Conservation (phyloP, 1,139 yeast genomes). For the Suhomyces yuchorum region DNA sequence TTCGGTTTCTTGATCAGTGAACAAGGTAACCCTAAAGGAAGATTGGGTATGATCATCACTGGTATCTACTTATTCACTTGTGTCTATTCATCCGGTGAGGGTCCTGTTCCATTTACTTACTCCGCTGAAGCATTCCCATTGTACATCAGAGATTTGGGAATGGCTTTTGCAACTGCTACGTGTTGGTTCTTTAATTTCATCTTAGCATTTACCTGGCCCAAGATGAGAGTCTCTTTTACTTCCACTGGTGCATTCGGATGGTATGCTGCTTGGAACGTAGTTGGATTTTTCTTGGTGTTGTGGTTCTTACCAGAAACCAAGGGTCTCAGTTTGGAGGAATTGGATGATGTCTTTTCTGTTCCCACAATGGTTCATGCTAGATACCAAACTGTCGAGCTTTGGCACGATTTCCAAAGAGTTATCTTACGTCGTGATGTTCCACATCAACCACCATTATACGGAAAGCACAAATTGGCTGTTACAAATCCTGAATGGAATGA, state of each 20-base stretch:
- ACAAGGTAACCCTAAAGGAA: constrained; percentile 42
- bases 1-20: constrained; percentile 69
- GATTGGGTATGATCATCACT: constrained; percentile 64
- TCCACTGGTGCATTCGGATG: constrained; percentile 87
- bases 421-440: constrained; percentile 44
- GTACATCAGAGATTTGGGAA: constrained; percentile 81
- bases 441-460: constrained; percentile 57
- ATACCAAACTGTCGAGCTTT: constrained; percentile 52
- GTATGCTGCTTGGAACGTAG: constrained; percentile 84
- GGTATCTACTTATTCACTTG: constrained; percentile 76
- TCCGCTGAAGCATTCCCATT: constrained; percentile 88
- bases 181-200: constrained; percentile 85
- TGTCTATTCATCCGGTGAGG: constrained; percentile 83
- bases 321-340: constrained; percentile 67
- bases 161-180: constrained; percentile 85
- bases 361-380: constrained; percentile 55
- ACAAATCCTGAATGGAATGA: constrained; percentile 64
- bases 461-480: constrained; percentile 55
- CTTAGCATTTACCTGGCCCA: constrained; percentile 82
- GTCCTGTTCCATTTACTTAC: constrained; percentile 88
- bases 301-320: constrained; percentile 73
- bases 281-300: constrained; percentile 69
- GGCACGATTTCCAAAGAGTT: constrained; percentile 46
- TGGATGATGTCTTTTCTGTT: constrained; percentile 68
- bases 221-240: constrained; percentile 62